A percentile compares a stretch with the other conserved stretches of the same genome.
These are phyloP conservation scores for Debaryomyces sp. DNA, from an alignment of 1,139 yeast genomes.

Conservation along the genomic window DNA sequence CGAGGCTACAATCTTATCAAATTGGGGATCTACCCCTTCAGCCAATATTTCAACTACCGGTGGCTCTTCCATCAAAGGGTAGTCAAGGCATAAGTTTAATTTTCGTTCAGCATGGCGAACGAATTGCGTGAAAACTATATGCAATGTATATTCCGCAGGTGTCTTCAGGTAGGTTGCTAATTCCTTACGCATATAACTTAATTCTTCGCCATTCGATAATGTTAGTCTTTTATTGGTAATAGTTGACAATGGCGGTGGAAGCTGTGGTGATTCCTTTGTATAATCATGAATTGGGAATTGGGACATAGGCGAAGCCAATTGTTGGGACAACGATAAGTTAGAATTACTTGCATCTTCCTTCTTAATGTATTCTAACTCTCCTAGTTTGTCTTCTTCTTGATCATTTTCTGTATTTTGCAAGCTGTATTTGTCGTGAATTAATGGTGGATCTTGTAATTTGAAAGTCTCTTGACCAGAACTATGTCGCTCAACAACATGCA, in stretches of 20 bases:
- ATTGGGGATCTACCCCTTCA: slow-evolving; percentile 83
- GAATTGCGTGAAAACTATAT: slow-evolving; percentile 91
- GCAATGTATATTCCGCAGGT: slow-evolving; percentile 92
- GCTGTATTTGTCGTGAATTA: slow-evolving; percentile 2
- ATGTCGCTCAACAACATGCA: slow-evolving; percentile 3
- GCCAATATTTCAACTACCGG: slow-evolving; percentile 80
- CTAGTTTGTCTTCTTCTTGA: neutral
- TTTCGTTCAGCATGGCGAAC: slow-evolving; percentile 92
- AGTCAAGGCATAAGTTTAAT: slow-evolving; percentile 70
- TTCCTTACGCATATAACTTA: slow-evolving; percentile 39
- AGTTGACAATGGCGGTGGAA: slow-evolving; percentile 34
- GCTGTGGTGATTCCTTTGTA: slow-evolving; percentile 35
- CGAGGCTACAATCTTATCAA: slow-evolving; percentile 83
- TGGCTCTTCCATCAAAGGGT: slow-evolving; percentile 73
- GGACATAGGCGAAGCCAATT: slow-evolving; percentile 28
- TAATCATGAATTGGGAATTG: slow-evolving; percentile 18
- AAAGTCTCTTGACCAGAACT: slow-evolving; percentile 11
- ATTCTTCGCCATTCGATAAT: slow-evolving; percentile 38
- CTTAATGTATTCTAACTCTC: neutral
- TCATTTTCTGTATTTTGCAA: neutral
- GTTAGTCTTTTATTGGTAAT: slow-evolving; percentile 27
- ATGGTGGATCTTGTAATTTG: slow-evolving; percentile 30
- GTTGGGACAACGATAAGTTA: slow-evolving; percentile 12
- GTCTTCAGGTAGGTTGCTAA: slow-evolving; percentile 71
- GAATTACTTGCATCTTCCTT: slow-evolving; percentile 8